Conservation (phyloP, 441 rosid genomes). For the Dalechampia spathulata region DNA sequence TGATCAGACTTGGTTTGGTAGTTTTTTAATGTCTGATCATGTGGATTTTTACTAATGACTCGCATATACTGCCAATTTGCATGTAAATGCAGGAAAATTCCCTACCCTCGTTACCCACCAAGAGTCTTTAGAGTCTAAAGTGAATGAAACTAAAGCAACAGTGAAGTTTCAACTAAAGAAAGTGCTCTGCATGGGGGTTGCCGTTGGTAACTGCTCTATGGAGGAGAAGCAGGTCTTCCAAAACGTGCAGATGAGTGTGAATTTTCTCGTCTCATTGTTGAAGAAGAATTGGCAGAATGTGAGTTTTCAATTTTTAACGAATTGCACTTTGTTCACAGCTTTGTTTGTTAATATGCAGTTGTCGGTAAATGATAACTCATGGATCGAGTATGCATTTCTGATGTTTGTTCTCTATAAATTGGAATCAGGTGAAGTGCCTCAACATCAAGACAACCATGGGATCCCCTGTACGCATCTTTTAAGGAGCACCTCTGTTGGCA, state of each 20-base stretch:
- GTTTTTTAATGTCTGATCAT: no score
- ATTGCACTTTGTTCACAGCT: no score
- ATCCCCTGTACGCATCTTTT: constrained; percentile 61
- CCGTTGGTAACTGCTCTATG: constrained; percentile 77
- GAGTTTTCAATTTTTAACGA: constrained; percentile 23
- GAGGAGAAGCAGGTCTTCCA: constrained; percentile 96
- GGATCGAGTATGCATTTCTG: no score
- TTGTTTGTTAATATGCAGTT: no score
- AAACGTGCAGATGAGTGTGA: constrained; percentile 89
- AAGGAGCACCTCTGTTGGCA: constrained; percentile 11
- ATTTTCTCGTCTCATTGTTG: constrained; percentile 84
- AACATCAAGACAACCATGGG: constrained; percentile 93
- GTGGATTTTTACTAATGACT: no score
- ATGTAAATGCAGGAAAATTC: constrained; percentile 68
- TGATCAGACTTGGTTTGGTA: no score
- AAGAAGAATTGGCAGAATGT: constrained; percentile 99
- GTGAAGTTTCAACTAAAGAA: constrained; percentile 92
- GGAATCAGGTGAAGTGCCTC: constrained; percentile 75
- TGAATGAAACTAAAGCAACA: constrained; percentile 86
- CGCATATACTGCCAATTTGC: no score
- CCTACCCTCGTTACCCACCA: constrained; percentile 93
- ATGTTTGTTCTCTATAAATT: not conserved
- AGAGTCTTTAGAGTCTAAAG: constrained; percentile 85
- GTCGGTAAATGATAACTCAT: no score
- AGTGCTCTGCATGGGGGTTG: constrained; percentile 98